Conservation (phyloP, 1,284 basidiomycete species). For the Cutaneotrichosporon mucoides region DNA sequence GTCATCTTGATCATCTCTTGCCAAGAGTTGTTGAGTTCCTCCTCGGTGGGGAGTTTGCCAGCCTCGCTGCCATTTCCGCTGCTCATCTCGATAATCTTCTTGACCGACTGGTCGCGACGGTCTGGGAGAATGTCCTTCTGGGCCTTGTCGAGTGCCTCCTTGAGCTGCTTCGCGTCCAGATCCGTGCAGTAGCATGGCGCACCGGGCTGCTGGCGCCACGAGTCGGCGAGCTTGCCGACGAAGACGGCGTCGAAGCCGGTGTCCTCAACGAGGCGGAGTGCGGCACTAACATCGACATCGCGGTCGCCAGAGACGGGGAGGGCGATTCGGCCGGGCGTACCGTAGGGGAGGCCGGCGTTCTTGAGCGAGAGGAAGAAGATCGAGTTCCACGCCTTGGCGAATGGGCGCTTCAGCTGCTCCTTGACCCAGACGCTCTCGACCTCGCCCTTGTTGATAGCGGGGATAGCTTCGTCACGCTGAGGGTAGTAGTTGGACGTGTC, state of each 20-base stretch:
- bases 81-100: too few species aligned
- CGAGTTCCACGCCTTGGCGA: conserved; percentile 6
- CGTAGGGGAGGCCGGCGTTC: neutral
- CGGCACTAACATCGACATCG: neutral
- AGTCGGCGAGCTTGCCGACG: neutral
- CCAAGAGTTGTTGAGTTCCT: too few species aligned
- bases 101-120: too few species aligned
- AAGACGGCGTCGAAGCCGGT: neutral
- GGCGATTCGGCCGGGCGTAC: neutral
- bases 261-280: neutral
- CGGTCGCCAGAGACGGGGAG: neutral
- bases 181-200: conserved; percentile 3
- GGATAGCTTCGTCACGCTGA: neutral
- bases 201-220: conserved; percentile 8
- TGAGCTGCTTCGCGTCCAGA: neutral
- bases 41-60: too few species aligned
- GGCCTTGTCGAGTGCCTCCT: neutral
- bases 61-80: too few species aligned
- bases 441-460: neutral
- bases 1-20: too few species aligned
- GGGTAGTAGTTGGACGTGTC: conserved; percentile 10
- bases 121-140: too few species aligned
- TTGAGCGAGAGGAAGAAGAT: neutral
- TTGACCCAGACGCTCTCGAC: conserved; percentile 1
- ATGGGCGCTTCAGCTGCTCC: conserved; percentile 1